Conservation (phyloP, 2,329 filamentous ascomycete genomes). For the Verticillium isaacii region DNA sequence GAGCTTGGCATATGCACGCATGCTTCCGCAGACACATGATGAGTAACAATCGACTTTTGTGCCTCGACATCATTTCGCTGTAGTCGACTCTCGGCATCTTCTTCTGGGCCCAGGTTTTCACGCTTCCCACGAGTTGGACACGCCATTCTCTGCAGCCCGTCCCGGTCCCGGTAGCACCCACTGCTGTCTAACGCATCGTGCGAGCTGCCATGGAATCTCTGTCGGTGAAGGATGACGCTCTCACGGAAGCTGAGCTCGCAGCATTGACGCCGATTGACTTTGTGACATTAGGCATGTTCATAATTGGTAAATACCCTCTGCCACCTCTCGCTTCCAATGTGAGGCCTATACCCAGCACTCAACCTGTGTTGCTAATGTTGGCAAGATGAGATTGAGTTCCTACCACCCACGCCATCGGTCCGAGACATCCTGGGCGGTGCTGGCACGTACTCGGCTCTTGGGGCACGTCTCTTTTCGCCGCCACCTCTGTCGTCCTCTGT, state of each 20-base stretch:
- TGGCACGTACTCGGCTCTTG: slow-evolving; percentile 80
- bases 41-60: too few relatives aligned
- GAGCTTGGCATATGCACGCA: too few relatives aligned
- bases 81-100: too few relatives aligned
- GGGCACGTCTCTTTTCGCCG: slow-evolving; percentile 83
- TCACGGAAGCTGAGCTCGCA: slow-evolving; percentile 24
- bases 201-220: not conserved
- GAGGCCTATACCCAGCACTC: not conserved
- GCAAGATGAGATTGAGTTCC: slow-evolving; percentile 91
- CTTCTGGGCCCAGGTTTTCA: not conserved
- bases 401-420: slow-evolving; percentile 62
- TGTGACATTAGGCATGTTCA: slow-evolving; percentile 69
- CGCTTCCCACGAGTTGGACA: not conserved
- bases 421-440: slow-evolving; percentile 82
- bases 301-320: slow-evolving; percentile 52
- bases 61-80: too few relatives aligned
- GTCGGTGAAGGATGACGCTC: not conserved
- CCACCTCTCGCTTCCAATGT: not conserved
- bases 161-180: not conserved
- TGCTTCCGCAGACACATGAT: too few relatives aligned
- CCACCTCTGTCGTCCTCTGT: slow-evolving; percentile 59
- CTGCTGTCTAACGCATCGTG: not conserved
- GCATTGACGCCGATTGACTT: slow-evolving; percentile 47
- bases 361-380: not conserved
- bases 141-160: not conserved